Conservation (phyloP, 2,329 filamentous ascomycete genomes). For the Lasiodiplodia sp. region DNA sequence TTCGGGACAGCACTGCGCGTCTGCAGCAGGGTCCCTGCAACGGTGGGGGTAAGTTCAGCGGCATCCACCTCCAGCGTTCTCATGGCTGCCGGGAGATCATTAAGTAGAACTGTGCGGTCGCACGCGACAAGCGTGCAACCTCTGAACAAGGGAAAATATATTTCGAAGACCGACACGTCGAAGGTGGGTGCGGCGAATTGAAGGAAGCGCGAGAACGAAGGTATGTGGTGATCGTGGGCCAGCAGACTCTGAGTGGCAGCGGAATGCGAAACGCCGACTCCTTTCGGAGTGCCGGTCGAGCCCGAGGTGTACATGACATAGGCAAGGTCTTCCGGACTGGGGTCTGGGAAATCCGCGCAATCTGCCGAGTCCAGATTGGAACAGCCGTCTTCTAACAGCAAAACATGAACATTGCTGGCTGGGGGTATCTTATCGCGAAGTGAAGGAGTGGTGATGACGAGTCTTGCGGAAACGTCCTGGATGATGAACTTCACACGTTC, state of each 20-base stretch:
- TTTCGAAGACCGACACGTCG: slow-evolving; percentile 93
- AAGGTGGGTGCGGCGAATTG: slow-evolving; percentile 94
- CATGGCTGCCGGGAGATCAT: slow-evolving; percentile 75
- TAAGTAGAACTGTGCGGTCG: slow-evolving; percentile 72
- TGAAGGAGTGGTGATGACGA: slow-evolving; percentile 70
- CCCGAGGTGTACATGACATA: slow-evolving; percentile 96
- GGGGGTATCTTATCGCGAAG: slow-evolving; percentile 50
- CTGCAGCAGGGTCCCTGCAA: slow-evolving; percentile 77
- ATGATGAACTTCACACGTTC: slow-evolving; percentile 83
- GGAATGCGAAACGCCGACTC: slow-evolving; percentile 80
- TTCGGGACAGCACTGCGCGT: slow-evolving; percentile 71
- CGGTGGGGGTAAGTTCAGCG: slow-evolving; percentile 87
- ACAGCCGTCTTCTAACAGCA: slow-evolving; percentile 50
- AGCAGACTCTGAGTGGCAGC: slow-evolving; percentile 83
- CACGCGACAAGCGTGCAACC: slow-evolving; percentile 77
- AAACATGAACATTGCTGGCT: slow-evolving; percentile 44
- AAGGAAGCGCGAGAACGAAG: slow-evolving; percentile 78
- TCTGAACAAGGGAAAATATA: slow-evolving; percentile 84
- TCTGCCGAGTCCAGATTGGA: slow-evolving; percentile 3
- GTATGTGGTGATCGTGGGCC: slow-evolving; percentile 80
- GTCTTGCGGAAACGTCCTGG: slow-evolving; percentile 72
- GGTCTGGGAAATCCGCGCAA: slow-evolving; percentile 8
- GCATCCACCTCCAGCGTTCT: slow-evolving; percentile 75
- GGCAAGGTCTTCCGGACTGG: slow-evolving; percentile 59
- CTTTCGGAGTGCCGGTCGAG: slow-evolving; percentile 88